A percentile compares a stretch with the other conserved stretches of the same genome.
These are phyloP conservation scores for Yamadazyma akitaensis DNA, from an alignment of 805 yeast species.

Conservation along the genomic window DNA sequence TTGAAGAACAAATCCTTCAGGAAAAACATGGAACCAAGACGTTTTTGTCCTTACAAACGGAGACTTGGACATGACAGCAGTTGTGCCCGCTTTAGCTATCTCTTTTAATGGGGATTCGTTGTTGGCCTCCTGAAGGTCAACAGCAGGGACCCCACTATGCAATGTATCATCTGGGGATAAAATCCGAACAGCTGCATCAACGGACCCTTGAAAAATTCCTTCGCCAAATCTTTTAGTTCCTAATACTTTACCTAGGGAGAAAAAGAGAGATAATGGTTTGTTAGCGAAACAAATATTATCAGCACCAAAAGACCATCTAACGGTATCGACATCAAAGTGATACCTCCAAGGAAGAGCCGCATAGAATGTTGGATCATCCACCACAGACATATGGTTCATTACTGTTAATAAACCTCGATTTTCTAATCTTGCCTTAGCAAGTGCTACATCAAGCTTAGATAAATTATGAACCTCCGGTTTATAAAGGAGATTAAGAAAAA, in stretches of 20 bases:
- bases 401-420: constrained; percentile 76
- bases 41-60: constrained; percentile 65
- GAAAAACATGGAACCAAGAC: constrained; percentile 92
- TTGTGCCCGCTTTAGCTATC: constrained; percentile 16
- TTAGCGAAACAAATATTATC: constrained; percentile 80
- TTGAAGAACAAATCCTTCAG: constrained; percentile 93
- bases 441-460: constrained; percentile 61
- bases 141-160: constrained; percentile 37
- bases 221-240: constrained; percentile 84
- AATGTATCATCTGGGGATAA: constrained; percentile 74
- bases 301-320: constrained; percentile 96
- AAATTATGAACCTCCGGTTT: constrained; percentile 59
- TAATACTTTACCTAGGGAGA: constrained; percentile 85
- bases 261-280: constrained; percentile 52
- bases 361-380: constrained; percentile 91
- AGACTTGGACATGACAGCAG: constrained; percentile 33
- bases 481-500: constrained; percentile 58
- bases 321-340: constrained; percentile 57
- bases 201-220: constrained; percentile 88
- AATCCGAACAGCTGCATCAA: constrained; percentile 82
- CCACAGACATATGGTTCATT: constrained; percentile 90
- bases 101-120: constrained; percentile 5
- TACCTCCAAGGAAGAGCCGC: constrained; percentile 76
- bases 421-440: constrained; percentile 60
- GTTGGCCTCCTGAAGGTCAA: constrained; percentile 36